Evolutionary conservation across 805 yeast species (phyloP).

Genomic region (Isabelozyma pseudorhagii): DNA sequence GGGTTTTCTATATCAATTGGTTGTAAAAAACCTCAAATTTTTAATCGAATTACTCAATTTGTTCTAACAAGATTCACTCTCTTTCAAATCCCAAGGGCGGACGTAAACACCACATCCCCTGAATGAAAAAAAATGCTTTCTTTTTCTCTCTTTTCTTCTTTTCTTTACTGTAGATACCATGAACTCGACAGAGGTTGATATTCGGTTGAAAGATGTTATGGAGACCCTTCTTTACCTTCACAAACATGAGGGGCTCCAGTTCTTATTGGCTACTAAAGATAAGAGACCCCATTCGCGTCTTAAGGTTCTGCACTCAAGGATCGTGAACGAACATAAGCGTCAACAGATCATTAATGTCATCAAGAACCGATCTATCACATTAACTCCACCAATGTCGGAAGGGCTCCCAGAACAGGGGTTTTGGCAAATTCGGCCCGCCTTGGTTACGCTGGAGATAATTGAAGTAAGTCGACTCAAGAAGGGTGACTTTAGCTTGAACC

Average conservation of each 20-base stretch:
- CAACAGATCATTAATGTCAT: not conserved
- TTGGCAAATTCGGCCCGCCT: slow-evolving; percentile 9
- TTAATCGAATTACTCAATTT: not conserved
- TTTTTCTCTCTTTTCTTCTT: not conserved
- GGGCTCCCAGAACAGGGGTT: not conserved
- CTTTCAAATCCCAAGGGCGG: not conserved
- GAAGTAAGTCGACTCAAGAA: slow-evolving; percentile 2
- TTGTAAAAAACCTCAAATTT: not conserved
- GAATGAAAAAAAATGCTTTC: too few species aligned
- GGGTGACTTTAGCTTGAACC: slow-evolving; percentile 1
- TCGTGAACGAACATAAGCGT: not conserved
- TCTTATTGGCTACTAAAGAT: not conserved
- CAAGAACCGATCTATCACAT: slow-evolving; percentile 2
- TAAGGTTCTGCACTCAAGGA: not conserved
- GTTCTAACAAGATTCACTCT: not conserved
- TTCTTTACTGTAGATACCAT: not conserved
- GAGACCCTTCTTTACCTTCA: not conserved
- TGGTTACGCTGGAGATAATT: slow-evolving; percentile 1
- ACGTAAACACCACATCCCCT: too few species aligned
- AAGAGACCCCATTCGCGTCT: not conserved
- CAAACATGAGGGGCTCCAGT: not conserved
- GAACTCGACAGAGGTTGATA: not conserved
- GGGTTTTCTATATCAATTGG: not conserved
- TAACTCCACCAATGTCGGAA: slow-evolving; percentile 5
- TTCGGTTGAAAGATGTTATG: not conserved